Conservation (phyloP, 345 rosid genomes). For the Zanthoxylum bungeanum region DNA sequence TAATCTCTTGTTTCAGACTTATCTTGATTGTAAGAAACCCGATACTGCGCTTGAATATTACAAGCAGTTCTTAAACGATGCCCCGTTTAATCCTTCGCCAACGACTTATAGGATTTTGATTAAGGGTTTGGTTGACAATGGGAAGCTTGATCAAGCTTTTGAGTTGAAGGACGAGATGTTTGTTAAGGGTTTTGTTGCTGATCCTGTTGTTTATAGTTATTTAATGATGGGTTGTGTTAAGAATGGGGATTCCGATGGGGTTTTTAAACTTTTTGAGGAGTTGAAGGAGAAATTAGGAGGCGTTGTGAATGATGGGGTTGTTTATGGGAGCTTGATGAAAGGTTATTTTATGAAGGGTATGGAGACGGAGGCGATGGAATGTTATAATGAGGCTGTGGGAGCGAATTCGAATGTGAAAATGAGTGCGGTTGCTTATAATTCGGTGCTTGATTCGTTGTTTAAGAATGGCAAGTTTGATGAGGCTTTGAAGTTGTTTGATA, state of each 20-base stretch:
- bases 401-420: constrained; percentile 57
- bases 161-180: constrained; percentile 81
- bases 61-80: constrained; percentile 64
- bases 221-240: constrained; percentile 64
- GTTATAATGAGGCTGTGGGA: constrained; percentile 55
- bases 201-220: constrained; percentile 65
- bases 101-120: constrained; percentile 70
- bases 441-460: constrained; percentile 64
- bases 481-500: constrained; percentile 69
- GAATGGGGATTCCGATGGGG: constrained; percentile 51
- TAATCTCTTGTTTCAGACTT: constrained; percentile 75
- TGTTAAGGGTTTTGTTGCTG: constrained; percentile 52
- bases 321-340: constrained; percentile 74
- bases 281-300: constrained; percentile 78
- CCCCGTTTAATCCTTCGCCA: constrained; percentile 69
- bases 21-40: constrained; percentile 68
- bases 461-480: constrained; percentile 72
- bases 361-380: constrained; percentile 79
- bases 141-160: constrained; percentile 60
- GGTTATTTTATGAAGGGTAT: constrained; percentile 70
- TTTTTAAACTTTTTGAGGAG: constrained; percentile 65
- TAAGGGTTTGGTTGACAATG: constrained; percentile 81
- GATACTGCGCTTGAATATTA: constrained; percentile 79
- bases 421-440: constrained; percentile 68
- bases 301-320: constrained; percentile 66